These are phyloP conservation scores for Trichoderma sp. DNA, from an alignment of 2,329 filamentous ascomycete genomes.

Conservation along the genomic window DNA sequence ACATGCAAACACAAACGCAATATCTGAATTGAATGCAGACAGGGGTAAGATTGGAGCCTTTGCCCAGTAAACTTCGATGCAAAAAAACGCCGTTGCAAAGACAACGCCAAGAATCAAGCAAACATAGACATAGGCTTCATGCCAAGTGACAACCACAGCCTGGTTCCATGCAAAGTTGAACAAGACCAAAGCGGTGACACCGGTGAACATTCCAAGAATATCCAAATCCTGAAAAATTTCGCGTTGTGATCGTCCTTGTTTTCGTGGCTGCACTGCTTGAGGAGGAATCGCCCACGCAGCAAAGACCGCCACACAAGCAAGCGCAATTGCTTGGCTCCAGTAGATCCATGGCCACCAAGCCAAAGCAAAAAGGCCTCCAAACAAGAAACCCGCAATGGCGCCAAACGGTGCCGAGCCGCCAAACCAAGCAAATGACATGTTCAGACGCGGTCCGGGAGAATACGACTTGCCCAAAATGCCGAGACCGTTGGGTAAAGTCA, in stretches of 20 bases:
- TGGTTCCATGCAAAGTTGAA: slow-evolving; percentile 72
- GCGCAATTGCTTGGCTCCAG: slow-evolving; percentile 38
- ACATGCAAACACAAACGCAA: slow-evolving; percentile 61
- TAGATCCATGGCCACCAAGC: slow-evolving; percentile 55
- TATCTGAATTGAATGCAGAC: slow-evolving; percentile 47
- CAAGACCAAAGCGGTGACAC: slow-evolving; percentile 60
- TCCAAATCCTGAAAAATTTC: slow-evolving; percentile 35
- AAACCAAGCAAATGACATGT: slow-evolving; percentile 61
- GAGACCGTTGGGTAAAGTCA: slow-evolving; percentile 66
- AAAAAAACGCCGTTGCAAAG: slow-evolving; percentile 59
- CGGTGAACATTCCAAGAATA: slow-evolving; percentile 46
- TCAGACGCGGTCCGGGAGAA: slow-evolving; percentile 55
- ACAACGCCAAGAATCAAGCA: slow-evolving; percentile 61
- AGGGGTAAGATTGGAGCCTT: slow-evolving; percentile 62
- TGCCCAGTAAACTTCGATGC: slow-evolving; percentile 55
- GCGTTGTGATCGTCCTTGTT: too few relatives aligned
- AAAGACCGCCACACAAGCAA: too few relatives aligned
- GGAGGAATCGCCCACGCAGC: too few relatives aligned
- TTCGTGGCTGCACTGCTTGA: too few relatives aligned
- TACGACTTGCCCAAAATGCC: slow-evolving; percentile 63
- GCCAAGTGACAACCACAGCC: slow-evolving; percentile 63
- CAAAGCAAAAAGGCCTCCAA: slow-evolving; percentile 47
- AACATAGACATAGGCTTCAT: slow-evolving; percentile 57
- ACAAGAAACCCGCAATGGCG: slow-evolving; percentile 47
- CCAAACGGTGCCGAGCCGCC: slow-evolving; percentile 53